Percentiles rank a stretch among this genome's conserved stretches.
phyloP scores from a whole-genome alignment of 2,329 filamentous ascomycete genomes.

The Phyllachora maydis region DNA sequence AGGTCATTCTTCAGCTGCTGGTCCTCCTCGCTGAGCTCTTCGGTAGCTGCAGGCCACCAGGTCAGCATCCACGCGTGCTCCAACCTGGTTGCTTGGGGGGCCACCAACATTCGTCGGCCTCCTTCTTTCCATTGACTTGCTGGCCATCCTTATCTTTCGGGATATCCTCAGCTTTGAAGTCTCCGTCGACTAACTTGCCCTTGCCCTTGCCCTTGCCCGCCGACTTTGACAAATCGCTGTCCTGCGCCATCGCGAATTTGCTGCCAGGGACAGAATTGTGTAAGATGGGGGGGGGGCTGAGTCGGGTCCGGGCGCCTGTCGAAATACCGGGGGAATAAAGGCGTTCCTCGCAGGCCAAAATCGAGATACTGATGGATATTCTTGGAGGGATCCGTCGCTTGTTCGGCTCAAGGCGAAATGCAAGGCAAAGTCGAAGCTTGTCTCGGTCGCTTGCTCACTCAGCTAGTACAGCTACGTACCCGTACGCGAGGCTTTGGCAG shows the following conservation, averaged over 20 bases:
- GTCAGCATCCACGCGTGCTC: slow-evolving; percentile 12
- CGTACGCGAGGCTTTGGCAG: no score
- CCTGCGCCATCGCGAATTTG: slow-evolving; percentile 91
- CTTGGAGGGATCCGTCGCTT: no score
- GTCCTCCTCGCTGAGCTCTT: slow-evolving; percentile 94
- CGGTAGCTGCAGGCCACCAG: slow-evolving; percentile 22
- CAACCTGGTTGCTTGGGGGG: slow-evolving; percentile 3
- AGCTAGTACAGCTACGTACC: no score
- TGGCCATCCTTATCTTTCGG: slow-evolving; percentile 53
- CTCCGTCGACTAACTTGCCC: slow-evolving; percentile 50
- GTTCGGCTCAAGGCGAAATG: no score
- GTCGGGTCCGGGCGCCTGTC: no score
- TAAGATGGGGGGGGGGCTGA: no score
- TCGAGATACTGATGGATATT: no score
- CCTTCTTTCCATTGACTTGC: slow-evolving; percentile 55
- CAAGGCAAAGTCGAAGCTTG: no score
- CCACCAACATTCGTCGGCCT: slow-evolving; percentile 28
- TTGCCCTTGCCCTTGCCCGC: slow-evolving; percentile 96
- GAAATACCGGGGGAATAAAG: no score
- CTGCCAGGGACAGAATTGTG: no score
- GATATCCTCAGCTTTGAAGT: slow-evolving; percentile 36
- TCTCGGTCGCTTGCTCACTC: no score
- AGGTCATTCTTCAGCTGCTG: slow-evolving; percentile 96
- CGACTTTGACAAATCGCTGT: slow-evolving; percentile 67
- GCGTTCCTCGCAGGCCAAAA: no score